Conservation (phyloP, 2,329 filamentous ascomycete species). For the Hymenoscyphus albidus region DNA sequence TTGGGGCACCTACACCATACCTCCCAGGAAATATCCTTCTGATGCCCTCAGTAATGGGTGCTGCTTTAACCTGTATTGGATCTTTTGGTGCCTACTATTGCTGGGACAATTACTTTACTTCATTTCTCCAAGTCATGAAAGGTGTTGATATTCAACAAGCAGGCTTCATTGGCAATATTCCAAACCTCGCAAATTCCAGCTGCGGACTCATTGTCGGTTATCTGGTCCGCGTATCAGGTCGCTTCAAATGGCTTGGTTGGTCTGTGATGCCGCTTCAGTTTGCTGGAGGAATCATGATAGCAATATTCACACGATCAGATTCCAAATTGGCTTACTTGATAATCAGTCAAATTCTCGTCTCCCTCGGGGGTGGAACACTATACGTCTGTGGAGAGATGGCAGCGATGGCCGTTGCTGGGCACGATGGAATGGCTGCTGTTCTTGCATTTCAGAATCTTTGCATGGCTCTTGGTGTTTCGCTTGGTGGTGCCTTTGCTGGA, state of each 20-base stretch:
- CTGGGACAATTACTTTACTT: conserved; percentile 52
- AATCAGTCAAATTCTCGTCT: conserved; percentile 58
- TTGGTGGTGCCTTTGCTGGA: conserved; percentile 57
- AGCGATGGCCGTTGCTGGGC: conserved; percentile 55
- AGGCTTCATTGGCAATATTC: conserved; percentile 48
- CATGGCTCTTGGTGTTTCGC: conserved; percentile 44
- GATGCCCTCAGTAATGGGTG: conserved; percentile 48
- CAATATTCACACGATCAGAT: conserved; percentile 52
- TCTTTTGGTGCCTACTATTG: conserved; percentile 40
- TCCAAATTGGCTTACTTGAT: conserved; percentile 50
- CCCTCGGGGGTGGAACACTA: conserved; percentile 53
- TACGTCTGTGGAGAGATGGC: conserved; percentile 58
- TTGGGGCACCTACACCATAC: conserved; percentile 52
- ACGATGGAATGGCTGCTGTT: conserved; percentile 58
- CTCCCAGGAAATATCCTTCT: conserved; percentile 51
- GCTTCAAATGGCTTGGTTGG: conserved; percentile 29
- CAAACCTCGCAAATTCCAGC: conserved; percentile 49
- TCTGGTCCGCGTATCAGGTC: conserved; percentile 35
- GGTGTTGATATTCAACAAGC: conserved; percentile 46
- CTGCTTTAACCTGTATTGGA: conserved; percentile 35
- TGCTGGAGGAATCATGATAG: conserved; percentile 54
- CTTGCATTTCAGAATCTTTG: conserved; percentile 56
- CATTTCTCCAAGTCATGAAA: conserved; percentile 52
- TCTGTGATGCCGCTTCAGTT: conserved; percentile 35
- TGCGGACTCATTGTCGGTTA: conserved; percentile 44